A percentile compares a stretch with the other conserved stretches of the same genome.
phyloP scores from a whole-genome alignment of 306 rosid genomes.

The Cyamopsis tetragonoloba region DNA sequence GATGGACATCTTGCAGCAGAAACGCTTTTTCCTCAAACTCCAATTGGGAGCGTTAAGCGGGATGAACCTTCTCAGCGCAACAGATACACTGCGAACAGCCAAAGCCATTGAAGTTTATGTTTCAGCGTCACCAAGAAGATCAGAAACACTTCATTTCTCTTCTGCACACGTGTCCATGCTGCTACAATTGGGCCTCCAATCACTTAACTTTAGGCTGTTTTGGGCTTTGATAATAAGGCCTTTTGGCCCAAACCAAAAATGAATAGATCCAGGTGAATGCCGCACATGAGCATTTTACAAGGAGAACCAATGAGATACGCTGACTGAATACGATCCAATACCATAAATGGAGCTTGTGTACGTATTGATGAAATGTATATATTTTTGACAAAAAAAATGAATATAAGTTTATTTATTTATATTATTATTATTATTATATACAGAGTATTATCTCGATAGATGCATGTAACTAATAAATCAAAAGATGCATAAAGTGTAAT shows the following conservation, averaged over 20 bases:
- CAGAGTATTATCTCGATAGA: no score
- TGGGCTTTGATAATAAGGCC: not conserved
- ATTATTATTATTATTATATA: no score
- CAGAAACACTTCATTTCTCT: not conserved
- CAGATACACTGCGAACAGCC: not conserved
- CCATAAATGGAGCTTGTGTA: no score
- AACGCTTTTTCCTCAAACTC: slow-evolving; percentile 7
- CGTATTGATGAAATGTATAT: no score
- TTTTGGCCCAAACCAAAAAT: not conserved
- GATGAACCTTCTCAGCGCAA: slow-evolving; percentile 22
- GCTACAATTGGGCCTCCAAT: not conserved
- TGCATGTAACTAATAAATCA: not conserved
- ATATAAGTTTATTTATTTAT: no score
- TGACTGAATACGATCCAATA: no score
- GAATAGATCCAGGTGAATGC: not conserved
- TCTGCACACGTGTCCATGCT: not conserved
- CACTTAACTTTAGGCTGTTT: not conserved
- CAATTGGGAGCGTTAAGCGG: not conserved
- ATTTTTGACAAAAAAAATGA: no score
- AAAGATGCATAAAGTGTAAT: not conserved
- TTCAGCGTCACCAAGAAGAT: not conserved
- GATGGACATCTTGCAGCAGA: slow-evolving; percentile 57
- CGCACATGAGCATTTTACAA: no score
- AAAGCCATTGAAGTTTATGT: slow-evolving; percentile 31
- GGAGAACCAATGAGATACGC: no score